Conservation (phyloP, 1,284 basidiomycete genomes). For the Peniophora sp. region DNA sequence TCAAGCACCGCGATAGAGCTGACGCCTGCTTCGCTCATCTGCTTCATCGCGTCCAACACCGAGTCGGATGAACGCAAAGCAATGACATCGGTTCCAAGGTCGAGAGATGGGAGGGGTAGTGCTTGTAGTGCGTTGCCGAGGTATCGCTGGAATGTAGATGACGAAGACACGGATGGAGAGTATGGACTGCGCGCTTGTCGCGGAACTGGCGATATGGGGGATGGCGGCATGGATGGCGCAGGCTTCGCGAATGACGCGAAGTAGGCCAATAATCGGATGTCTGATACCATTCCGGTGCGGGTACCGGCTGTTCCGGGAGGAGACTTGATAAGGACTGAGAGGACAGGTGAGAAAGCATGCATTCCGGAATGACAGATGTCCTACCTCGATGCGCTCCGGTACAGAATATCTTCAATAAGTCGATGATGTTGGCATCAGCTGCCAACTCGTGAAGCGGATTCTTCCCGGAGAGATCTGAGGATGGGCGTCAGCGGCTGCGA, state of each 20-base stretch:
- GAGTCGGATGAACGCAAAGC: constrained; percentile 46
- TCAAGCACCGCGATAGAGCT: constrained; percentile 71
- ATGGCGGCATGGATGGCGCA: constrained; percentile 15
- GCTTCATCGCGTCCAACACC: constrained; percentile 68
- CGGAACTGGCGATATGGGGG: constrained; percentile 6
- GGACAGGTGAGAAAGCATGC: not conserved
- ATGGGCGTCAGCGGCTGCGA: constrained; percentile 2
- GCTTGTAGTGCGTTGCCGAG: constrained; percentile 48
- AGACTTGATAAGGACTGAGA: constrained; percentile 40
- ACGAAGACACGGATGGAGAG: constrained; percentile 7
- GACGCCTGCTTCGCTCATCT: constrained; percentile 76
- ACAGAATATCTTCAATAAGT: constrained; percentile 57
- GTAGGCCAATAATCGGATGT: constrained; percentile 54
- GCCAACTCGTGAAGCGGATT: constrained; percentile 61
- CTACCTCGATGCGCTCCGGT: constrained; percentile 62
- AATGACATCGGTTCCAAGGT: constrained; percentile 53
- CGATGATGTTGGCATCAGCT: constrained; percentile 53
- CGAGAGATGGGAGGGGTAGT: constrained; percentile 57
- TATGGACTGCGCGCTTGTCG: constrained; percentile 5
- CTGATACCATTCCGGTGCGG: constrained; percentile 52
- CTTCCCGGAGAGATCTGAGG: constrained; percentile 72
- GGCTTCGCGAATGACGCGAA: constrained; percentile 42
- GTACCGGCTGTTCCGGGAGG: constrained; percentile 24
- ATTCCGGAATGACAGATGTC: constrained; percentile 9
- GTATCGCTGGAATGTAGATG: constrained; percentile 33